These are phyloP conservation scores for Rhododendron griersonianum DNA, from an alignment of 148 eudicot species.

Conservation along the genomic window DNA sequence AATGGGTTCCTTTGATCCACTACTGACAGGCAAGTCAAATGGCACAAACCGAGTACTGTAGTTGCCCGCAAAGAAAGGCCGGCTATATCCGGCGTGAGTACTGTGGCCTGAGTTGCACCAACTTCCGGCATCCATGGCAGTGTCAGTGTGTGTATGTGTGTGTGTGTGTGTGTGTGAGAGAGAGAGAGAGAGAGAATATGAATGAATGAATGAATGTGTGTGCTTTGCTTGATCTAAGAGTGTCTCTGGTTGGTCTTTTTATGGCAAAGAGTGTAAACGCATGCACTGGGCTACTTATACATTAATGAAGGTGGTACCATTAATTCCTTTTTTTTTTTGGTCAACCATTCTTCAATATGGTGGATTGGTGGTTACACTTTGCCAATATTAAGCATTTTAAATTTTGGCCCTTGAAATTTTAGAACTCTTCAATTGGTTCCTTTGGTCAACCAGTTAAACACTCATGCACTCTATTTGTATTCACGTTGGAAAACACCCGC, in stretches of 20 bases:
- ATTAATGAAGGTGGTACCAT: background rate
- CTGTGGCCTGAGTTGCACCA: conserved; percentile 22
- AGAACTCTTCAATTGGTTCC: background rate
- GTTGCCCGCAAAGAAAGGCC: conserved; percentile 15
- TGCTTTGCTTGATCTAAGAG: background rate
- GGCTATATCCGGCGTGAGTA: conserved; percentile 12
- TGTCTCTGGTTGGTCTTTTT: background rate
- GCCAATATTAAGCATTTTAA: background rate
- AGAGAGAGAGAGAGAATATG: background rate
- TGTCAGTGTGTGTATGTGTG: background rate
- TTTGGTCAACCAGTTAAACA: background rate
- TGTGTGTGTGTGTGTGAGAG: background rate
- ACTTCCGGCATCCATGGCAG: conserved; percentile 26
- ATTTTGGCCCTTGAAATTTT: background rate
- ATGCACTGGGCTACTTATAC: background rate
- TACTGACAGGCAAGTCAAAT: background rate
- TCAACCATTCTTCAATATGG: background rate
- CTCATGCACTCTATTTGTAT: background rate
- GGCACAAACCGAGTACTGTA: conserved; percentile 8
- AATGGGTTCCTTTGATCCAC: conserved; percentile 26
- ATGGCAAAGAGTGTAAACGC: background rate
- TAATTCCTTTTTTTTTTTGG: no score
- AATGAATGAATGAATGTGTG: background rate
- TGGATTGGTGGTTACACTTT: background rate
- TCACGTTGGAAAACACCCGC: background rate